These are phyloP conservation scores for Candida andamanensis DNA, from an alignment of 805 yeast species.

Conservation along the genomic window DNA sequence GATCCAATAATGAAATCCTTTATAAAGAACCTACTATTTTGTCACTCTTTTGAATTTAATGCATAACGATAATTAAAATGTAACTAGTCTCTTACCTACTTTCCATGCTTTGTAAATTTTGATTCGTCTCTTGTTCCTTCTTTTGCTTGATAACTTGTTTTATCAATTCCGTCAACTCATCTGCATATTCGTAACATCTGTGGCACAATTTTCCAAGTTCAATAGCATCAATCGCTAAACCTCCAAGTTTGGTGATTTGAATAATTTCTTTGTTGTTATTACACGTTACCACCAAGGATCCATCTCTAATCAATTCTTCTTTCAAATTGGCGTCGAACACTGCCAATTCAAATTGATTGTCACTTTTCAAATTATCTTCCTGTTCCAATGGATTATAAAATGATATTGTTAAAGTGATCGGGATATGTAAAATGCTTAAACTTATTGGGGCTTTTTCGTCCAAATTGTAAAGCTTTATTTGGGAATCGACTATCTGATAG, in stretches of 20 bases:
- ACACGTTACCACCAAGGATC: constrained; percentile 77
- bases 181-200: constrained; percentile 61
- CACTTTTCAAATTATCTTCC: constrained; percentile 70
- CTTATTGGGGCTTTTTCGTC: constrained; percentile 86
- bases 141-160: constrained; percentile 51
- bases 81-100: background rate
- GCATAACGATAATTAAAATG: background rate
- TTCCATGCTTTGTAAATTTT: constrained; percentile 4
- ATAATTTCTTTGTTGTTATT: constrained; percentile 89
- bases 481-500: constrained; percentile 38
- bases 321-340: constrained; percentile 70
- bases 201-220: constrained; percentile 64
- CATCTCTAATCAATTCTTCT: constrained; percentile 75
- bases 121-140: constrained; percentile 34
- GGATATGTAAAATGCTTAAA: constrained; percentile 79
- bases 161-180: constrained; percentile 59
- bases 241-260: constrained; percentile 88
- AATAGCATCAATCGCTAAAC: constrained; percentile 72
- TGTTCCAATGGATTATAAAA: constrained; percentile 65
- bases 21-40: no score
- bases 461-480: constrained; percentile 58
- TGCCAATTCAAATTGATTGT: constrained; percentile 51
- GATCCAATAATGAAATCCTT: no score
- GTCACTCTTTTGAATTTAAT: no score
- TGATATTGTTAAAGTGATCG: constrained; percentile 85